phyloP scores from a whole-genome alignment of 345 rosid genomes.

The Noccaea bulbosa region DNA sequence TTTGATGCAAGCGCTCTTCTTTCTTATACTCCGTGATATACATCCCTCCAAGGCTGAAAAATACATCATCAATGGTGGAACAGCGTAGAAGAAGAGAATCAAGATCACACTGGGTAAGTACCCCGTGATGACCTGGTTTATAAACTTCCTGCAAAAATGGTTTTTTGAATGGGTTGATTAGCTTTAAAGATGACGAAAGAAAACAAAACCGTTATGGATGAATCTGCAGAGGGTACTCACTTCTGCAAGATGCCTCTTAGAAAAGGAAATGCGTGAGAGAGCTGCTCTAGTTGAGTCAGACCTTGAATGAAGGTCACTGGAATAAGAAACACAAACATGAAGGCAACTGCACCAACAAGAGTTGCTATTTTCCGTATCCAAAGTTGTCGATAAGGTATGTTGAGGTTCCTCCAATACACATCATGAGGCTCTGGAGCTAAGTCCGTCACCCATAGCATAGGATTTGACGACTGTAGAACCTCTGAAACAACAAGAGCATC shows the following conservation, averaged over 20 bases:
- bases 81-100: conserved; percentile 66
- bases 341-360: conserved; percentile 61
- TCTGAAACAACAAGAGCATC: conserved; percentile 75
- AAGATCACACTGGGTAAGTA: conserved; percentile 92
- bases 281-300: conserved; percentile 69
- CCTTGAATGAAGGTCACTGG: conserved; percentile 93
- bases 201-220: no score
- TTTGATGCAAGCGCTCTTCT: conserved; percentile 82
- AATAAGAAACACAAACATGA: conserved; percentile 74
- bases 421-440: conserved; percentile 92
- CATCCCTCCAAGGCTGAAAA: conserved; percentile 80
- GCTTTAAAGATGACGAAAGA: neutral
- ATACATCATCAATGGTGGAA: conserved; percentile 92
- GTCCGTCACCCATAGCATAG: conserved; percentile 92
- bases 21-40: conserved; percentile 75
- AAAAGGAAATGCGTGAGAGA: conserved; percentile 69
- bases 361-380: conserved; percentile 82
- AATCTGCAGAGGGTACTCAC: conserved; percentile 72
- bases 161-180: conserved; percentile 14
- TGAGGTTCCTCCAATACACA: conserved; percentile 86
- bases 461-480: conserved; percentile 79
- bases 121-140: conserved; percentile 77
- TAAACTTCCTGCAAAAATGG: conserved; percentile 53
- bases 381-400: conserved; percentile 76
- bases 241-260: conserved; percentile 58